These are phyloP conservation scores for Pulveroboletus sp. DNA, from an alignment of 768 basidiomycete species.

Conservation along the genomic window DNA sequence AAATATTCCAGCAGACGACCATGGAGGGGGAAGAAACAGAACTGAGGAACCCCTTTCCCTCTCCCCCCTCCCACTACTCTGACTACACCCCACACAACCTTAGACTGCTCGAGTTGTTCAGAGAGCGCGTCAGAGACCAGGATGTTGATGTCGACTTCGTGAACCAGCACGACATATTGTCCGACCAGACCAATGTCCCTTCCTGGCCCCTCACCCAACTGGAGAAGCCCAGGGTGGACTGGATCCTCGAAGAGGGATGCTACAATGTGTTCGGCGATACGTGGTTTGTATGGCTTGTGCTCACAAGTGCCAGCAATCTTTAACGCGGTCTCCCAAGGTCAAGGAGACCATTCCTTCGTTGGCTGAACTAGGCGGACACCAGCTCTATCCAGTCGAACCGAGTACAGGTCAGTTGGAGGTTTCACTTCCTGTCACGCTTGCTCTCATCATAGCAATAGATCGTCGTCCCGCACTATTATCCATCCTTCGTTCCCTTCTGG, in stretches of 20 bases:
- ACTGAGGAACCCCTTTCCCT: constrained; percentile 83
- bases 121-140: constrained; percentile 43
- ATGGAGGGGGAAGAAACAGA: constrained; percentile 67
- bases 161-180: constrained; percentile 58
- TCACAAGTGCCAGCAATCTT: constrained; percentile 10
- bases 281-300: constrained; percentile 67
- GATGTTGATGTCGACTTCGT: constrained; percentile 33
- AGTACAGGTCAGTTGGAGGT: constrained; percentile 48
- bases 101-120: constrained; percentile 57
- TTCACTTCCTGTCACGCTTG: neutral
- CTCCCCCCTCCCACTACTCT: constrained; percentile 79
- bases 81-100: constrained; percentile 76
- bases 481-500: constrained; percentile 71
- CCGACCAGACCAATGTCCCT: constrained; percentile 70
- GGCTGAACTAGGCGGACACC: constrained; percentile 74
- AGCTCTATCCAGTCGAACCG: constrained; percentile 74
- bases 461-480: constrained; percentile 69
- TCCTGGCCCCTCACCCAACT: constrained; percentile 72
- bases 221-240: constrained; percentile 84
- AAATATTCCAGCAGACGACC: neutral
- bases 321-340: constrained; percentile 44
- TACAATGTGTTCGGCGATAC: constrained; percentile 84
- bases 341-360: constrained; percentile 80
- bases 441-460: constrained; percentile 42
- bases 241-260: constrained; percentile 81